Evolutionary conservation across 2,329 filamentous ascomycete genomes (phyloP).

Genomic region (Penicillium sp.): DNA sequence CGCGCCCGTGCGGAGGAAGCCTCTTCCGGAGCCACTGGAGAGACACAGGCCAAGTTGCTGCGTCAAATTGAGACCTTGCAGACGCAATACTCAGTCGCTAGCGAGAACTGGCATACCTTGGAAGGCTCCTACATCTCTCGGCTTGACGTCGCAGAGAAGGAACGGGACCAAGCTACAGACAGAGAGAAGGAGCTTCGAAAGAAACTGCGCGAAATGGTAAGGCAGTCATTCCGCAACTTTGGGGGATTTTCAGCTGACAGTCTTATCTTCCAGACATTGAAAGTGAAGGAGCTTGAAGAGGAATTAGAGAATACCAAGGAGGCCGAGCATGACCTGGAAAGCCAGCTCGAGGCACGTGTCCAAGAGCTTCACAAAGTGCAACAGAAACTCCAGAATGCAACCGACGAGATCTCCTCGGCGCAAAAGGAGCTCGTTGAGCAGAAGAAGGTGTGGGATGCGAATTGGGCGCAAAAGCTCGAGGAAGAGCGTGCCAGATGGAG

Average conservation of each 20-base stretch:
- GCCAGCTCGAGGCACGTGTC: conserved; percentile 64
- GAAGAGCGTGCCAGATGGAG: conserved; percentile 65
- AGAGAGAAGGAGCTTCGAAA: conserved; percentile 85
- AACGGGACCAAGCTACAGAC: conserved; percentile 80
- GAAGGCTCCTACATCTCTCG: conserved; percentile 81
- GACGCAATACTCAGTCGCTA: conserved; percentile 90
- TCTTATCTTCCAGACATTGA: conserved; percentile 57
- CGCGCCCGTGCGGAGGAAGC: conserved; percentile 85
- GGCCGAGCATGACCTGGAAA: conserved; percentile 45
- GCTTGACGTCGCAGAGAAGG: conserved; percentile 78
- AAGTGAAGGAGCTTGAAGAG: conserved; percentile 71
- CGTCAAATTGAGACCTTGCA: conserved; percentile 95
- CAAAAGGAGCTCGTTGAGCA: conserved; percentile 60
- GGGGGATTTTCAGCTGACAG: conserved; percentile 6
- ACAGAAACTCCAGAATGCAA: conserved; percentile 49
- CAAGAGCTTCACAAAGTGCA: conserved; percentile 56
- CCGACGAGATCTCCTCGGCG: conserved; percentile 64
- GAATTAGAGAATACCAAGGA: conserved; percentile 70
- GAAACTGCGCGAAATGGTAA: conserved; percentile 83
- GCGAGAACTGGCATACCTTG: conserved; percentile 97
- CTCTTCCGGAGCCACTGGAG: conserved; percentile 76
- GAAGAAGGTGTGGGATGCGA: conserved; percentile 59
- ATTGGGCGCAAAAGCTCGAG: conserved; percentile 60
- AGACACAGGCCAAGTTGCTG: conserved; percentile 84
- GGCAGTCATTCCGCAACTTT: conserved; percentile 31